Percentiles rank a stretch among this genome's conserved stretches.
phyloP scores from a whole-genome alignment of 495 filamentous ascomycete genomes.

The Podospora appendiculata region DNA sequence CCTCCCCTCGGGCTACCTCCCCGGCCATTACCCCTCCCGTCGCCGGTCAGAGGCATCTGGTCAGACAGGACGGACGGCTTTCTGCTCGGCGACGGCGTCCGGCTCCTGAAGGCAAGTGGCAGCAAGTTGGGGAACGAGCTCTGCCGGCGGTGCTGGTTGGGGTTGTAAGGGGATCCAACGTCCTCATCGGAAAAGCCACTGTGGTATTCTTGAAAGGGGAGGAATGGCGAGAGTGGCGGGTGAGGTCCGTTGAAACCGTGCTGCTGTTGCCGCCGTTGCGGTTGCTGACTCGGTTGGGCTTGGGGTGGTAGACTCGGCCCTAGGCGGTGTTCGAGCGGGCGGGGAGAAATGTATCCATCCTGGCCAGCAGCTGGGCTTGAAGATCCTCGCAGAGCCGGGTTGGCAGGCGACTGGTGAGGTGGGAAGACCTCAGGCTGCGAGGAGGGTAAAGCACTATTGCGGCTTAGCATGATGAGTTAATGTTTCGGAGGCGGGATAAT shows the following conservation, averaged over 20 bases:
- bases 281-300: slow-evolving; percentile 2
- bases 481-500: slow-evolving; percentile 27
- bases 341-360: slow-evolving; percentile 16
- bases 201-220: slow-evolving; percentile 25
- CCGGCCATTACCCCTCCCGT: slow-evolving; percentile 18
- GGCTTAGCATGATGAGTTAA: slow-evolving; percentile 38
- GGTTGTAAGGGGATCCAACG: slow-evolving; percentile 13
- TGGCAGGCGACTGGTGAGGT: slow-evolving; percentile 4
- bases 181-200: slow-evolving; percentile 26
- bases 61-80: slow-evolving; percentile 18
- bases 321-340: slow-evolving; percentile 17
- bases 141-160: slow-evolving; percentile 31
- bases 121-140: slow-evolving; percentile 33
- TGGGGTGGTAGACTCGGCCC: slow-evolving; percentile 6
- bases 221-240: slow-evolving; percentile 13
- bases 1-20: slow-evolving; percentile 21
- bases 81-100: slow-evolving; percentile 23
- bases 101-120: slow-evolving; percentile 21
- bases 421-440: slow-evolving; percentile 9
- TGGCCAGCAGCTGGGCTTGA: slow-evolving; percentile 8
- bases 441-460: slow-evolving; percentile 17
- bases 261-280: slow-evolving; percentile 2
- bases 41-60: slow-evolving; percentile 38
- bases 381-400: slow-evolving; percentile 13
- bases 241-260: slow-evolving; percentile 12